phyloP scores from a whole-genome alignment of 768 basidiomycete species.

The Stropharia rugosoannulata region DNA sequence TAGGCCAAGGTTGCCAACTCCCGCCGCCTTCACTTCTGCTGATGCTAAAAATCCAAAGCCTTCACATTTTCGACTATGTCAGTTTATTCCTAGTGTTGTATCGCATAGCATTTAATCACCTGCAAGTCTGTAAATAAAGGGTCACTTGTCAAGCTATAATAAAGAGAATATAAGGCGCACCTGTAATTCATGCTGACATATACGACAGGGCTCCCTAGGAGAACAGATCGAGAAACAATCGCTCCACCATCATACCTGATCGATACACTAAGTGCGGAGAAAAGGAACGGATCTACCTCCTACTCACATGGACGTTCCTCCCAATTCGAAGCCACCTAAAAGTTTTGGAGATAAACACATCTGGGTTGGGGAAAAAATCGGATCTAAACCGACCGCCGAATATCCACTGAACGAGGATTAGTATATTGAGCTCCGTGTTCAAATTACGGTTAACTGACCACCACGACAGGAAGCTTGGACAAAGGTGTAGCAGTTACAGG shows the following conservation, averaged over 20 bases:
- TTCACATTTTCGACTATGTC: slow-evolving; percentile 5
- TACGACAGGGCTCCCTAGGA: slow-evolving; percentile 41
- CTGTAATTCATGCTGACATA: slow-evolving; percentile 59
- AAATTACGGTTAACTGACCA: slow-evolving; percentile 43
- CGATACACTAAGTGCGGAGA: neutral
- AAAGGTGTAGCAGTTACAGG: slow-evolving; percentile 38
- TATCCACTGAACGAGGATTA: too few relatives aligned
- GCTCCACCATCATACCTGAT: slow-evolving; percentile 41
- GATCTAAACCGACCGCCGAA: slow-evolving; percentile 36
- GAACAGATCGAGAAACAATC: slow-evolving; percentile 48
- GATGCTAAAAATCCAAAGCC: slow-evolving; percentile 55
- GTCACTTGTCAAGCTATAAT: neutral
- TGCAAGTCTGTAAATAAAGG: slow-evolving; percentile 2
- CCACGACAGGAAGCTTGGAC: slow-evolving; percentile 53
- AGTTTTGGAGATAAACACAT: too few relatives aligned
- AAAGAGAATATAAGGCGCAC: neutral
- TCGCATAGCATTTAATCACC: neutral
- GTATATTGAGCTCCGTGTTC: too few relatives aligned
- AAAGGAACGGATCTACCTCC: neutral
- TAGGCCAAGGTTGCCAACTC: slow-evolving; percentile 62
- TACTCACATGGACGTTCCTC: slow-evolving; percentile 32
- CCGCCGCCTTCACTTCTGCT: slow-evolving; percentile 49
- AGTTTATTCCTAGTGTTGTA: neutral
- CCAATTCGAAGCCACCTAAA: slow-evolving; percentile 23
- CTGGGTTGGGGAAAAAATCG: too few relatives aligned